Percentiles rank a stretch among this genome's conserved stretches.
Evolutionary conservation across 2,329 filamentous ascomycete genomes (phyloP).

Genomic region (Botrytis medusae): DNA sequence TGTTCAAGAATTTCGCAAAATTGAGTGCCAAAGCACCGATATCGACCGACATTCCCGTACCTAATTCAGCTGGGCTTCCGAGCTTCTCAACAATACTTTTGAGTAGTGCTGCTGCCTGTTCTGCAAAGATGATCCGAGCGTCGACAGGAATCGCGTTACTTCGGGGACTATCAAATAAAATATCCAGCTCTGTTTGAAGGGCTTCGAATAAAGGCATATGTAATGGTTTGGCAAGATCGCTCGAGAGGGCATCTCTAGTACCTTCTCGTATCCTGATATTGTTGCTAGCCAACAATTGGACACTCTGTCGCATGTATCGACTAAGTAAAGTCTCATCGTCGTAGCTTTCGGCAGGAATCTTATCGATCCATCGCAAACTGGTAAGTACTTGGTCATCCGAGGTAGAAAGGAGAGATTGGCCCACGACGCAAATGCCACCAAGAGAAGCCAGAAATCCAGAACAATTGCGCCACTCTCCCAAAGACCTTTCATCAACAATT

Average conservation of each 20-base stretch:
- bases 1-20: slow-evolving; percentile 66
- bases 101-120: slow-evolving; percentile 64
- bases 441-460: slow-evolving; percentile 68
- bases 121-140: slow-evolving; percentile 63
- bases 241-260: slow-evolving; percentile 64
- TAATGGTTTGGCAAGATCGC: slow-evolving; percentile 61
- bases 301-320: slow-evolving; percentile 61
- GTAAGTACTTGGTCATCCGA: slow-evolving; percentile 58
- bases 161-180: slow-evolving; percentile 58
- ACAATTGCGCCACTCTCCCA: slow-evolving; percentile 67
- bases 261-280: slow-evolving; percentile 66
- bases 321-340: slow-evolving; percentile 62
- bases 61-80: slow-evolving; percentile 62
- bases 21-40: slow-evolving; percentile 63
- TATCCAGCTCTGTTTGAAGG: slow-evolving; percentile 63
- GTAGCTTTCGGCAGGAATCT: slow-evolving; percentile 55
- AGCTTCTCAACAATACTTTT: slow-evolving; percentile 63
- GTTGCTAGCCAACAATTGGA: slow-evolving; percentile 63
- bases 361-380: slow-evolving; percentile 60
- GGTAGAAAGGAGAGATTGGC: slow-evolving; percentile 47
- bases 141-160: slow-evolving; percentile 54
- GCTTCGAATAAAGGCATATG: slow-evolving; percentile 64
- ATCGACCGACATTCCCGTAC: slow-evolving; percentile 61
- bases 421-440: slow-evolving; percentile 63
- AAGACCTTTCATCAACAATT: slow-evolving; percentile 52